phyloP scores from a whole-genome alignment of 768 basidiomycete genomes.

The Asterophora parasitica region DNA sequence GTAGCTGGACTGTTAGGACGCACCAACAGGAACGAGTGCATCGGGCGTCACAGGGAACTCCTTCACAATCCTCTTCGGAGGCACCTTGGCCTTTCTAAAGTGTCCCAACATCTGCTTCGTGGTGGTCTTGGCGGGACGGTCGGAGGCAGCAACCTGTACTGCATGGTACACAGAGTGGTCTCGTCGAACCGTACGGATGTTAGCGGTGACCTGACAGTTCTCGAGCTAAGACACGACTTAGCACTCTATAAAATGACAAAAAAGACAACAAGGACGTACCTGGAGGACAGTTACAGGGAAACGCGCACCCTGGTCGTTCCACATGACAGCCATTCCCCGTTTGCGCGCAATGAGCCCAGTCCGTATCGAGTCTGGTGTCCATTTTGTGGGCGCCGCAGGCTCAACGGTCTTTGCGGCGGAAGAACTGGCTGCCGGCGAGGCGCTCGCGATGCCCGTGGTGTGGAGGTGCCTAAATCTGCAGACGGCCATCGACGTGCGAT shows the following conservation, averaged over 20 bases:
- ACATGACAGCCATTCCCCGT: conserved; percentile 92
- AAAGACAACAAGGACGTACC: conserved; percentile 39
- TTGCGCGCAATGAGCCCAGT: conserved; percentile 94
- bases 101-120: conserved; percentile 84
- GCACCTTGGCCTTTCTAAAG: conserved; percentile 76
- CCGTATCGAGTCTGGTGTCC: conserved; percentile 81
- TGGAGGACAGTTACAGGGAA: conserved; percentile 93
- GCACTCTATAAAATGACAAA: background rate
- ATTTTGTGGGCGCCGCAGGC: conserved; percentile 45
- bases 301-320: conserved; percentile 85
- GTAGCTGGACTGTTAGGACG: conserved; percentile 24
- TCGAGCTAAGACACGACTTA: conserved; percentile 50
- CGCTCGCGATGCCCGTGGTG: conserved; percentile 31
- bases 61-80: conserved; percentile 78
- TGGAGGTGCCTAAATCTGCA: conserved; percentile 37
- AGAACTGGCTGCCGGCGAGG: conserved; percentile 27
- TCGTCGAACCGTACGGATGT: conserved; percentile 58
- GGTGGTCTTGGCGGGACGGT: conserved; percentile 66
- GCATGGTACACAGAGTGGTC: conserved; percentile 79
- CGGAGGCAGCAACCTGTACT: conserved; percentile 88
- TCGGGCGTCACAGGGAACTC: conserved; percentile 89
- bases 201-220: conserved; percentile 86
- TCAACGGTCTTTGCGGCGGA: conserved; percentile 21
- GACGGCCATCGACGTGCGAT: conserved; percentile 29
- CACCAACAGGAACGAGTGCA: conserved; percentile 86